Evolutionary conservation across 768 basidiomycete species (phyloP), one percentile per base, ranked within the genome.

Genomic region (Lentinula raphanica): DNA sequence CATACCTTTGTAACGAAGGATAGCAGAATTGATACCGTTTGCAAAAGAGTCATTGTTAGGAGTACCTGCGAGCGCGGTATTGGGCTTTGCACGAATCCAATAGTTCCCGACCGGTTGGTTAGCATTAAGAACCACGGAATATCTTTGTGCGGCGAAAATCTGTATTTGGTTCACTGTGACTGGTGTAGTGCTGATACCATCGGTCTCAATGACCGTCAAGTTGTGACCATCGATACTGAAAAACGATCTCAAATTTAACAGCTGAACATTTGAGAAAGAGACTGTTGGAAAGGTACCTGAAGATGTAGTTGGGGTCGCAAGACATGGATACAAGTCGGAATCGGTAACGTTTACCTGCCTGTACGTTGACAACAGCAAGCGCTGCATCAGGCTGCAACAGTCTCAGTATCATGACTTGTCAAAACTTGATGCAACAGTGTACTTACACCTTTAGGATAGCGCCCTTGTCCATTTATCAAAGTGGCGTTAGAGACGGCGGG

Each of bases 401-500:
- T 28, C 27, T 40, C 19, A 36, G 31, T 23, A 11, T 29, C 19
- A 32, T 49, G 15, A 46, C 40, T n/a, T 15, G 23, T 28, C n/a
- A 38, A 35, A 29, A 17, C 32, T 31, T 46, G 35, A 27, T 6
- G 25, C 28, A 23, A 36, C 21, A 48, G 27, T 46, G 38, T 39
- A 58, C 50, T 48, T 39, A 59, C 51, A 23, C 54, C 39, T 23
- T 35, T 25, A 45, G 53, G 29, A 51, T 61, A 63, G 40, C 82
- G 78, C 21, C 83, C 82, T 15, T 63, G 64, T 0, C 82, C 82
- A 42, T 85, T 85, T 48, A 85, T 81, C 8, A 85, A 64, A 0
- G 76, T 79, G 15, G 81, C 69, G 54, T 80, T 64, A 0, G 73
- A 59, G 44, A 25, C 2, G 8, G 61, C n/a, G 21, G 44, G 54